Conservation (phyloP, 1,139 yeast species). For the Arxiozyma bovina region DNA sequence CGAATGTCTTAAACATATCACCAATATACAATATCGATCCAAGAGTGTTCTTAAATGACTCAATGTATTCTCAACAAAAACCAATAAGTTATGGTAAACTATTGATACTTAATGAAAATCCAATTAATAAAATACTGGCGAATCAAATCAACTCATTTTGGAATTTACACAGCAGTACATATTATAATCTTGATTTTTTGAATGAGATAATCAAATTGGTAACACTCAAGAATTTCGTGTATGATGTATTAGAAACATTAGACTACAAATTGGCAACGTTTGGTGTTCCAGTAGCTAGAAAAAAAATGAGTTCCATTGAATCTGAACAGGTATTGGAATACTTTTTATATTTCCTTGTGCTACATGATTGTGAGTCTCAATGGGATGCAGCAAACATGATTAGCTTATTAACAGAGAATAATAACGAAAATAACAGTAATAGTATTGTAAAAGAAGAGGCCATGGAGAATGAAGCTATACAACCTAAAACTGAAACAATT, state of each 20-base stretch:
- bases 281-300: constrained; percentile 22
- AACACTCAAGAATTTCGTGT: constrained; percentile 24
- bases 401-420: constrained; percentile 16
- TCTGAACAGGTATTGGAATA: constrained; percentile 25
- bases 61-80: constrained; percentile 25
- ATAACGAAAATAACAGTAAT: neutral
- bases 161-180: constrained; percentile 32
- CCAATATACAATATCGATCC: constrained; percentile 27
- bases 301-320: constrained; percentile 18
- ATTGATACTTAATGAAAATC: constrained; percentile 23
- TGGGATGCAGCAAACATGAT: constrained; percentile 21
- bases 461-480: constrained; percentile 11
- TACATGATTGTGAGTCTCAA: constrained; percentile 22
- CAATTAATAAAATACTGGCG: constrained; percentile 28
- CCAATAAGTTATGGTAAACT: constrained; percentile 23
- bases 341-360: constrained; percentile 26
- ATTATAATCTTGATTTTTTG: constrained; percentile 29
- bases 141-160: constrained; percentile 31
- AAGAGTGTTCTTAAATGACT: constrained; percentile 17
- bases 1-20: constrained; percentile 19
- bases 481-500: constrained; percentile 14
- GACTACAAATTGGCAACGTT: constrained; percentile 21
- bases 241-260: constrained; percentile 23
- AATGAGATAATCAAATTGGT: constrained; percentile 22
- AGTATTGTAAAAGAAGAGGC: constrained; percentile 4